These are phyloP conservation scores for Bromus sterilis DNA, from an alignment of 176 grass and related monocot genomes.

Conservation along the genomic window DNA sequence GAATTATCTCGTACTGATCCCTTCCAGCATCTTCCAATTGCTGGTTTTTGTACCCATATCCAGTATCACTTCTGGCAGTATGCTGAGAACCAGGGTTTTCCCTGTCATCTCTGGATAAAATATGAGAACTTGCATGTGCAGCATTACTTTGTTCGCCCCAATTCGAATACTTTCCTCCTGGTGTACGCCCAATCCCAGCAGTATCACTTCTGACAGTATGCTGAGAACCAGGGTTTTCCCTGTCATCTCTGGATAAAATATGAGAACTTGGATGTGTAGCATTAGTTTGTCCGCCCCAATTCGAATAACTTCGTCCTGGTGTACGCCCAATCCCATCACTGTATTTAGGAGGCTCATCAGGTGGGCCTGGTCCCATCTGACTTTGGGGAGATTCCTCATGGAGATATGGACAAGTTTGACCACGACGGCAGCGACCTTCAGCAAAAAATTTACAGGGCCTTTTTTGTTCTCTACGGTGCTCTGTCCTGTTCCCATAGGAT, in stretches of 20 bases:
- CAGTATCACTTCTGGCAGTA: constrained; percentile 28
- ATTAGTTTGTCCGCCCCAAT: constrained; percentile 33
- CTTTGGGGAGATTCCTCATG: constrained; percentile 51
- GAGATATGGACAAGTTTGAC: constrained; percentile 65
- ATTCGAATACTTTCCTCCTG: constrained; percentile 31
- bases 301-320: constrained; percentile 28
- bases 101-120: constrained; percentile 32
- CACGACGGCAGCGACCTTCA: constrained; percentile 67
- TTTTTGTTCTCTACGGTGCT: constrained; percentile 49
- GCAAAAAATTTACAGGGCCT: constrained; percentile 85
- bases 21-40: constrained; percentile 32
- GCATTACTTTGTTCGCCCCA: constrained; percentile 34
- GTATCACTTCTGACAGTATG: constrained; percentile 25
- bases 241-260: constrained; percentile 27
- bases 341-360: constrained; percentile 31
- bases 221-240: constrained; percentile 22
- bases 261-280: constrained; percentile 22
- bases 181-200: not conserved
- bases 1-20: constrained; percentile 26
- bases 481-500: constrained; percentile 49
- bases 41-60: constrained; percentile 20
- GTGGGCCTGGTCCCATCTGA: constrained; percentile 24
- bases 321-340: constrained; percentile 15
- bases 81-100: constrained; percentile 26
- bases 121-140: constrained; percentile 24